These are phyloP conservation scores for Lactarius trivialis DNA, from an alignment of 768 basidiomycete genomes.

Conservation along the genomic window DNA sequence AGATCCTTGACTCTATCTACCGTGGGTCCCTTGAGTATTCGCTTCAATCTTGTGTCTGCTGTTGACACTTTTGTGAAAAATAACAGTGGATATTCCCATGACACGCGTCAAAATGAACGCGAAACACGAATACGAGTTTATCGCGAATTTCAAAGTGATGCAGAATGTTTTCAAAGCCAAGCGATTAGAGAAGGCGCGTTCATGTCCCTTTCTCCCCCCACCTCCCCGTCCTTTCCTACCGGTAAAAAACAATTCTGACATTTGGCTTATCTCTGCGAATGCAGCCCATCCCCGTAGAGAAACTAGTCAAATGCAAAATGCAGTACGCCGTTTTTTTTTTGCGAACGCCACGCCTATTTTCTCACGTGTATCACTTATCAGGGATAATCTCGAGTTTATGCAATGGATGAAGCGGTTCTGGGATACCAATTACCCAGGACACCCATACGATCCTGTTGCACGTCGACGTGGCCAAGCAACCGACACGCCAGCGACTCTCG, in stretches of 20 bases:
- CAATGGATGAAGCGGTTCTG: constrained; percentile 98
- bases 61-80: background rate
- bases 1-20: constrained; percentile 92
- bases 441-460: constrained; percentile 78
- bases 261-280: constrained; percentile 1
- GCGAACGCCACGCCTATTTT: constrained; percentile 1
- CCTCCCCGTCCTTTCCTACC: background rate
- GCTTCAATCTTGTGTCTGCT: background rate
- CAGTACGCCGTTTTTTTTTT: constrained; percentile 53
- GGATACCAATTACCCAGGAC: constrained; percentile 86
- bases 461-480: constrained; percentile 71
- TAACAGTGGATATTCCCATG: constrained; percentile 84
- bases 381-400: constrained; percentile 96
- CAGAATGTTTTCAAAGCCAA: constrained; percentile 89
- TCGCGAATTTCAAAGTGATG: constrained; percentile 93
- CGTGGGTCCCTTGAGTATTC: constrained; percentile 41
- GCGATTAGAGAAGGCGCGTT: constrained; percentile 85
- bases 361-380: constrained; percentile 27
- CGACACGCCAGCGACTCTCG: constrained; percentile 75
- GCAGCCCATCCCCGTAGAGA: constrained; percentile 93
- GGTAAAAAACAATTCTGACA: background rate
- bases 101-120: constrained; percentile 90
- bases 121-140: constrained; percentile 91
- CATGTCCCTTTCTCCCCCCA: background rate
- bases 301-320: constrained; percentile 97